A percentile compares a stretch with the other conserved stretches of the same genome.
Conservation (phyloP, 2,329 filamentous ascomycete genomes). For the Juglanconis juglandina region DNA sequence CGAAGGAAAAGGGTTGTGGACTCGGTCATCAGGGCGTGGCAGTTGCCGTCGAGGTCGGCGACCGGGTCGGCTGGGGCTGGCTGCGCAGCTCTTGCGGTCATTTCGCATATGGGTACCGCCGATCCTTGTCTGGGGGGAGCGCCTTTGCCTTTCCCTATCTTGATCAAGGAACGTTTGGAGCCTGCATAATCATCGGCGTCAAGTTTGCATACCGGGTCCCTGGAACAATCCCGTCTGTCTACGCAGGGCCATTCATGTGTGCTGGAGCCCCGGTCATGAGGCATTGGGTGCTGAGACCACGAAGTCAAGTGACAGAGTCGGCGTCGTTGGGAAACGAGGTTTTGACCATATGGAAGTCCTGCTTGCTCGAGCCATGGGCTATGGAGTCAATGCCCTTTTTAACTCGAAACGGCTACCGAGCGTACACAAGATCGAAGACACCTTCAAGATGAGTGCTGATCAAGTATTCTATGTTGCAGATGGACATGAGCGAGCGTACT, state of each 20-base stretch:
- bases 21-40: constrained; percentile 39
- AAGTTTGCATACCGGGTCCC: constrained; percentile 39
- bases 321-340: constrained; percentile 54
- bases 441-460: constrained; percentile 17
- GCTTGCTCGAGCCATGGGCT: constrained; percentile 60
- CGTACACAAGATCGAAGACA: constrained; percentile 6
- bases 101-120: constrained; percentile 23
- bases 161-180: constrained; percentile 34
- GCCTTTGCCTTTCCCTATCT: constrained; percentile 32
- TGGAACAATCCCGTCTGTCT: constrained; percentile 31
- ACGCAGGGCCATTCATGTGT: constrained; percentile 44
- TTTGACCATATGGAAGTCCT: constrained; percentile 62
- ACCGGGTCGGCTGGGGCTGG: constrained; percentile 35
- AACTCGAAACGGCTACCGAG: not conserved
- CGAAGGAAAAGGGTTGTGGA: constrained; percentile 18
- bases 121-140: constrained; percentile 30
- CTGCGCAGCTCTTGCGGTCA: constrained; percentile 27
- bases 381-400: constrained; percentile 13
- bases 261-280: constrained; percentile 40
- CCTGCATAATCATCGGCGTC: constrained; percentile 31
- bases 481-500: not conserved
- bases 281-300: constrained; percentile 25
- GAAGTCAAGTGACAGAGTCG: constrained; percentile 28
- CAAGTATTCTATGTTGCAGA: constrained; percentile 10
- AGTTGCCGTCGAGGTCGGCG: constrained; percentile 28